Percentiles rank a stretch among this genome's conserved stretches.
phyloP scores from a whole-genome alignment of 169 alveolate species.

The Plasmodium blacklocki region DNA sequence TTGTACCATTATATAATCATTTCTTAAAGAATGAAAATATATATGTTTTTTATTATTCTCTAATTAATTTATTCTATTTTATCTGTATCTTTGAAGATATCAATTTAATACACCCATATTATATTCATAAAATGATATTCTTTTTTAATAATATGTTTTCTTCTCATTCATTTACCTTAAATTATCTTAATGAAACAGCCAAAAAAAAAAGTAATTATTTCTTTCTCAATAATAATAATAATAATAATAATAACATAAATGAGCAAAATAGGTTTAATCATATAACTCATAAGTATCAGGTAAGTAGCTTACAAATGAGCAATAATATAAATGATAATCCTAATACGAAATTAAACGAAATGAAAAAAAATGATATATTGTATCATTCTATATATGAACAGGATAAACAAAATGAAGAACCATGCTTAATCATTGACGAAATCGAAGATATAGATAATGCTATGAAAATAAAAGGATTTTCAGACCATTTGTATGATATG shows the following conservation, averaged over 20 bases:
- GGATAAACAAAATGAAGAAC: background rate
- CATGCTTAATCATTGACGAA: background rate
- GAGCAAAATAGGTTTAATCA: background rate
- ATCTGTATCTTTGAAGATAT: slow-evolving; percentile 56
- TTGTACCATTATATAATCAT: slow-evolving; percentile 46
- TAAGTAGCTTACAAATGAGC: no score
- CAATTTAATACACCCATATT: slow-evolving; percentile 63
- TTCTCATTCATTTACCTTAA: slow-evolving; percentile 58
- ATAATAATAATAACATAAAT: background rate
- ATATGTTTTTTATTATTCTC: slow-evolving; percentile 49
- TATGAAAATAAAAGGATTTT: background rate
- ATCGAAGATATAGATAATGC: background rate
- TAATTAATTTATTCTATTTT: slow-evolving; percentile 40
- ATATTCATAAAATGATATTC: slow-evolving; percentile 62
- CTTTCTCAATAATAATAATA: slow-evolving; percentile 8
- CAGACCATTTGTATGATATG: background rate
- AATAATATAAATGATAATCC: no score
- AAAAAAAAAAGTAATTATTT: slow-evolving; percentile 42
- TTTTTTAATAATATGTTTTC: slow-evolving; percentile 69
- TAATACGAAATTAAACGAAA: background rate
- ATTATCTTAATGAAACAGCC: slow-evolving; percentile 54
- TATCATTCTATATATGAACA: background rate
- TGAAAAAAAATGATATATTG: background rate
- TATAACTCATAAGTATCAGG: no score
- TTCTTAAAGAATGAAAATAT: slow-evolving; percentile 48